phyloP scores from a whole-genome alignment of 2,329 filamentous ascomycete genomes.

The Colletotrichum tamarilloi region DNA sequence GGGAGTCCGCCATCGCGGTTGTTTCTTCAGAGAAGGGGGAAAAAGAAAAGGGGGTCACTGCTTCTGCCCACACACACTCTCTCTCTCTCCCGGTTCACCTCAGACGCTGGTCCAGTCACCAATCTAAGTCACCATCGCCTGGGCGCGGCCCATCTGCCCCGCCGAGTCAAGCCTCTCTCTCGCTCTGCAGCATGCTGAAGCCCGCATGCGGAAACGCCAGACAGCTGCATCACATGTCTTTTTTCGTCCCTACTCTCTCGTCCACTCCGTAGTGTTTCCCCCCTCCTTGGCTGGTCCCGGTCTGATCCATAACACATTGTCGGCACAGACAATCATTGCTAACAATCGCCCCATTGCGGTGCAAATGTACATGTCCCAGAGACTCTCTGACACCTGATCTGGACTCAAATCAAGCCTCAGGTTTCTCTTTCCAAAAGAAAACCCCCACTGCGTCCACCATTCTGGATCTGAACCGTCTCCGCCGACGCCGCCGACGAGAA shows the following conservation, averaged over 20 bases:
- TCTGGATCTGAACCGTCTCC: constrained; percentile 13
- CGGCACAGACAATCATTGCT: constrained; percentile 8
- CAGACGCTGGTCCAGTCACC: background rate
- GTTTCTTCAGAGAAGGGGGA: background rate
- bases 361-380: constrained; percentile 16
- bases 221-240: constrained; percentile 33
- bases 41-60: background rate
- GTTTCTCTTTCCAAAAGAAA: background rate
- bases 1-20: background rate
- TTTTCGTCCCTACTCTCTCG: constrained; percentile 4
- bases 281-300: constrained; percentile 8
- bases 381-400: constrained; percentile 22
- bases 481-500: constrained; percentile 28
- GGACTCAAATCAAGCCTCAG: constrained; percentile 17
- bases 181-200: background rate
- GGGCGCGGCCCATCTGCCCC: constrained; percentile 30
- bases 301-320: constrained; percentile 12
- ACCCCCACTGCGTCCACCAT: constrained; percentile 1
- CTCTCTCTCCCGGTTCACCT: background rate
- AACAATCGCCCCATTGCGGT: constrained; percentile 26
- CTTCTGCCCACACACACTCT: background rate
- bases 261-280: constrained; percentile 16
- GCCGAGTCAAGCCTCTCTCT: constrained; percentile 19
- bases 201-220: constrained; percentile 29
- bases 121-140: background rate